Evolutionary conservation across 1,139 yeast genomes (phyloP), one percentile per base, ranked within the genome.

Genomic region (Geotrichum reessii): DNA sequence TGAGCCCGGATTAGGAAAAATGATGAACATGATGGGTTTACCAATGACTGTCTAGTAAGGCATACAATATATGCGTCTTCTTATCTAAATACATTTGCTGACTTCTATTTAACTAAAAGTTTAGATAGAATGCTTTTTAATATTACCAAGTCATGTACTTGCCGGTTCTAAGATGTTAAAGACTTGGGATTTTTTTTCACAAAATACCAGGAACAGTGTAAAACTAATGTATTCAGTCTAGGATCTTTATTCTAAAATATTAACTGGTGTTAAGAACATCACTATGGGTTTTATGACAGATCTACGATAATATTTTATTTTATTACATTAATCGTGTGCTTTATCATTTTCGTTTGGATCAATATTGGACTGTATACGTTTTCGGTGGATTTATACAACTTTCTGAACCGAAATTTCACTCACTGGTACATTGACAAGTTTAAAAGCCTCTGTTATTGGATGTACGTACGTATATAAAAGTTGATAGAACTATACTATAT

Each of bases 1-100:
- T 22, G 53, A 57, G 42, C 17, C 17, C 4, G 56, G 56, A 3
- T 42, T 57, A 12, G 54, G 49, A 25, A 25, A 19, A 21, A 11
- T 52, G 28, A 14, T 52, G 7, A 25, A 17, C n/a, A 42, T 40
- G 19, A 52, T 52, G 54, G 54, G 54, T 19, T 25, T 52, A 24
- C 54, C 54, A 24, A 33, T 33, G 40, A 12, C 40, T 14, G n/a
- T 6, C 9, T 14, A 14, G n/a, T 33, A 33, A 33, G n/a, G n/a
- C n/a, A n/a, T n/a, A n/a, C n/a, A n/a, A n/a, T n/a, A n/a, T n/a
- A n/a, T n/a, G n/a, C n/a, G n/a, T n/a, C n/a, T n/a, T n/a, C n/a
- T n/a, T n/a, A n/a, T n/a, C n/a, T n/a, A n/a, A n/a, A n/a, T n/a
- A n/a, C n/a, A n/a, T n/a, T n/a, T n/a, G n/a, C n/a, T n/a, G 17